These are phyloP conservation scores for Pseudotulostoma volvatum DNA, from an alignment of 495 filamentous ascomycete species.

Conservation along the genomic window DNA sequence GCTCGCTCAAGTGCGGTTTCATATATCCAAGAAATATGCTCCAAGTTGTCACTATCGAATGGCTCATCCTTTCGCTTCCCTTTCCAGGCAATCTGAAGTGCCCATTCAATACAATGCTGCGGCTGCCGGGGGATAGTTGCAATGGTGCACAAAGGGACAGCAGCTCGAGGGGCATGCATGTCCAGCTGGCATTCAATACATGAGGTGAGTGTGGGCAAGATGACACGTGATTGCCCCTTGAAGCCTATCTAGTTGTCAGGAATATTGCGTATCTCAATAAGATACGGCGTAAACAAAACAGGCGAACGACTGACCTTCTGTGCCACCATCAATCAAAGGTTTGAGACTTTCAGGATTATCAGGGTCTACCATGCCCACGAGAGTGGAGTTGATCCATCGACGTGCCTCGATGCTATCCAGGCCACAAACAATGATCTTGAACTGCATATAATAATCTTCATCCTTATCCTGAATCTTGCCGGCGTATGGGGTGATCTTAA, in stretches of 20 bases:
- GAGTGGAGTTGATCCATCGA: slow-evolving; percentile 92
- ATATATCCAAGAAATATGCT: slow-evolving; percentile 95
- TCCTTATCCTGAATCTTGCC: slow-evolving; percentile 95
- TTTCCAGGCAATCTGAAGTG: slow-evolving; percentile 74
- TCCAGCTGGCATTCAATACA: slow-evolving; percentile 98
- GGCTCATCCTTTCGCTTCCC: slow-evolving; percentile 38
- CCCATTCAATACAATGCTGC: slow-evolving; percentile 98
- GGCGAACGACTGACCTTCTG: slow-evolving; percentile 64
- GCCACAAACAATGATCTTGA: slow-evolving; percentile 86
- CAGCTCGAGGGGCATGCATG: slow-evolving; percentile 87
- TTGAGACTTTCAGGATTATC: slow-evolving; percentile 69
- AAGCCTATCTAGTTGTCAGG: slow-evolving; percentile 42
- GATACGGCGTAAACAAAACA: too few relatives aligned
- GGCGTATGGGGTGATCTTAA: slow-evolving; percentile 84
- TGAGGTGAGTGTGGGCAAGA: slow-evolving; percentile 77
- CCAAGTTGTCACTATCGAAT: slow-evolving; percentile 91
- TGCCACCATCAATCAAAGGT: slow-evolving; percentile 90
- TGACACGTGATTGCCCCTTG: slow-evolving; percentile 90
- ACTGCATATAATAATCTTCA: slow-evolving; percentile 96
- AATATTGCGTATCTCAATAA: too few relatives aligned
- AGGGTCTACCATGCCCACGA: slow-evolving; percentile 75
- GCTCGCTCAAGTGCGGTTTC: slow-evolving; percentile 68
- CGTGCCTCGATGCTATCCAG: slow-evolving; percentile 94
- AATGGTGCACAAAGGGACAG: slow-evolving; percentile 91
- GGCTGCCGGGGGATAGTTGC: slow-evolving; percentile 95